Evolutionary conservation across 1,284 basidiomycete species (phyloP).

Genomic region (Ustilago esculenta): DNA sequence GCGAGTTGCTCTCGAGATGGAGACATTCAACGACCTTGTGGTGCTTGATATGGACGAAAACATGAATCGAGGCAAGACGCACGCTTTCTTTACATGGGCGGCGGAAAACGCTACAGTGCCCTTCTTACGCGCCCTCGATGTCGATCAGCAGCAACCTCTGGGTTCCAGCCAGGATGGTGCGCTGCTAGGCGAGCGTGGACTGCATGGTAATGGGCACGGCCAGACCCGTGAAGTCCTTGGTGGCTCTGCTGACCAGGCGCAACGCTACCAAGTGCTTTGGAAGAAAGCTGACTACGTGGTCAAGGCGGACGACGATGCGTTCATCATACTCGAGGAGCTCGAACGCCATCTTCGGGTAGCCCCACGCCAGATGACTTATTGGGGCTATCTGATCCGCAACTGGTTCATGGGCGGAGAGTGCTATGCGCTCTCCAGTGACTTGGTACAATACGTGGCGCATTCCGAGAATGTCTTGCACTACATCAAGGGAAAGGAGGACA

Average conservation of each 20-base stretch:
- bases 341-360: slow-evolving; percentile 63
- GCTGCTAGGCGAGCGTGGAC: slow-evolving; percentile 1
- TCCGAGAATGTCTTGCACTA: slow-evolving; percentile 77
- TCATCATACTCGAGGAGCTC: slow-evolving; percentile 62
- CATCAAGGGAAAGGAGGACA: slow-evolving; percentile 89
- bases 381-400: slow-evolving; percentile 82
- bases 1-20: slow-evolving; percentile 86
- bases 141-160: slow-evolving; percentile 5
- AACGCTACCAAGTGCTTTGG: slow-evolving; percentile 59
- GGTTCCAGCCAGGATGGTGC: neutral
- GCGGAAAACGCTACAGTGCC: slow-evolving; percentile 91
- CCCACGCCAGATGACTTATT: slow-evolving; percentile 61
- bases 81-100: slow-evolving; percentile 86
- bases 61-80: slow-evolving; percentile 89
- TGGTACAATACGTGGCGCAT: slow-evolving; percentile 87
- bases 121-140: slow-evolving; percentile 51
- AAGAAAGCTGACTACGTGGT: slow-evolving; percentile 66
- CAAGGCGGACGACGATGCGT: slow-evolving; percentile 66
- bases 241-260: slow-evolving; percentile 18
- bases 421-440: slow-evolving; percentile 87
- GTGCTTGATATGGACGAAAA: slow-evolving; percentile 86
- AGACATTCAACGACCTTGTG: slow-evolving; percentile 89
- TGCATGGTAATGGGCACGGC: slow-evolving; percentile 27
- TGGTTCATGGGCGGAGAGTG: slow-evolving; percentile 95
- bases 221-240: slow-evolving; percentile 43